These are phyloP conservation scores for Silene latifolia DNA, from an alignment of 148 eudicot genomes.

Conservation along the genomic window DNA sequence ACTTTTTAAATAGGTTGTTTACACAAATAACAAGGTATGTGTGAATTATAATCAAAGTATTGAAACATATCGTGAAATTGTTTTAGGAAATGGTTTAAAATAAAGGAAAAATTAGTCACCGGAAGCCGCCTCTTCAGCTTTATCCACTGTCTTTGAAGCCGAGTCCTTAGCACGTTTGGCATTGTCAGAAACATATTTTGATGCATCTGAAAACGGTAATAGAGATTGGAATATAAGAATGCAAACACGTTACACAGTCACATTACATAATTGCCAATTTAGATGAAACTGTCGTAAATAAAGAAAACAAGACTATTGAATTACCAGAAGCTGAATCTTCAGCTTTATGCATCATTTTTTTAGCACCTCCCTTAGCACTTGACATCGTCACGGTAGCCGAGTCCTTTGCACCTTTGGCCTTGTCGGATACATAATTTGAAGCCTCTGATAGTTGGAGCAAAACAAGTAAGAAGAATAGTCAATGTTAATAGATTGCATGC, in stretches of 20 bases:
- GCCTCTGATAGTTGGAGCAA: neutral
- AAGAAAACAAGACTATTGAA: too few species aligned
- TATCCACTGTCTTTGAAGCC: neutral
- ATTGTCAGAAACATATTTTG: conserved; percentile 5
- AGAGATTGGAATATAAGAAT: neutral
- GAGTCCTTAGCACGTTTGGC: neutral
- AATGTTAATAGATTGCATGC: too few species aligned
- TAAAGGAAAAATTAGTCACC: too few species aligned
- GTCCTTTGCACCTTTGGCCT: conserved; percentile 11
- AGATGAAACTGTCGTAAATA: too few species aligned
- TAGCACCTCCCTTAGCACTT: conserved; percentile 16
- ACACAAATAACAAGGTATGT: too few species aligned
- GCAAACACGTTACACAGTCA: neutral
- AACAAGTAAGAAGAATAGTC: neutral
- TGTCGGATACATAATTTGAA: neutral
- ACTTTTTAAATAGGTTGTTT: too few species aligned
- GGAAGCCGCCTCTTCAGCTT: neutral
- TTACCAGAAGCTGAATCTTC: conserved; percentile 17
- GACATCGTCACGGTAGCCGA: neutral
- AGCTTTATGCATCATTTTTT: conserved; percentile 11
- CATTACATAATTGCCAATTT: too few species aligned
- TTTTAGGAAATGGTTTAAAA: too few species aligned
- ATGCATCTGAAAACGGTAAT: neutral
- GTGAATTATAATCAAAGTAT: too few species aligned
- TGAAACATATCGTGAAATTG: neutral